A percentile compares a stretch with the other conserved stretches of the same genome.
These are phyloP conservation scores for Pythium biforme DNA, from an alignment of 352 stramenopile genomes.

Conservation along the genomic window DNA sequence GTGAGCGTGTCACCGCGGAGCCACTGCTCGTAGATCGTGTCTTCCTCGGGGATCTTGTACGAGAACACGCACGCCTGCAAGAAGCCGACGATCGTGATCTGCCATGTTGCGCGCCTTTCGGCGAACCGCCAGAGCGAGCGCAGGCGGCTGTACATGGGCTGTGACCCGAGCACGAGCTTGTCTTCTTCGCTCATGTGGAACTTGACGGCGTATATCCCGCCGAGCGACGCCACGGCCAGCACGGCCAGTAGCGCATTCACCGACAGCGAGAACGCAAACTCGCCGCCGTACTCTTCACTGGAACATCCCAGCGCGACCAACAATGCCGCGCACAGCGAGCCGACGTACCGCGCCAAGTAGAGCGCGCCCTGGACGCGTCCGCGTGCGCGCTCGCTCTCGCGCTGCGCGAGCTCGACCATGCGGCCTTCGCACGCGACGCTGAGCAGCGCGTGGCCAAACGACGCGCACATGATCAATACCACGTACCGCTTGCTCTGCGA, in stretches of 20 bases:
- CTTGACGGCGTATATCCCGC: background rate
- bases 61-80: background rate
- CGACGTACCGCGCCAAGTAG: constrained; percentile 14
- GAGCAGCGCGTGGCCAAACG: constrained; percentile 14
- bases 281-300: constrained; percentile 19
- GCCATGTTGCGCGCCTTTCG: constrained; percentile 16
- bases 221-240: constrained; percentile 2
- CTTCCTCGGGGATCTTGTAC: constrained; percentile 1
- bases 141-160: constrained; percentile 9
- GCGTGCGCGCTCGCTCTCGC: constrained; percentile 17
- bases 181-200: constrained; percentile 15
- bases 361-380: constrained; percentile 6
- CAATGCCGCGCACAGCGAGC: background rate
- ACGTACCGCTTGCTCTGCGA: constrained; percentile 5
- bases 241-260: constrained; percentile 1
- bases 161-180: background rate
- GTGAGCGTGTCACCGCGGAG: constrained; percentile 13
- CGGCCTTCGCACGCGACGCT: constrained; percentile 17
- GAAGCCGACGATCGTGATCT: constrained; percentile 23
- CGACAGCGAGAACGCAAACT: constrained; percentile 20
- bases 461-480: constrained; percentile 2
- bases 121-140: constrained; percentile 17
- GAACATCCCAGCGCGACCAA: constrained; percentile 10
- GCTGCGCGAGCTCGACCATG: constrained; percentile 25
- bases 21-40: constrained; percentile 11